These are phyloP conservation scores for Porpolomopsis calyptriformis DNA, from an alignment of 768 basidiomycete genomes.

Conservation along the genomic window DNA sequence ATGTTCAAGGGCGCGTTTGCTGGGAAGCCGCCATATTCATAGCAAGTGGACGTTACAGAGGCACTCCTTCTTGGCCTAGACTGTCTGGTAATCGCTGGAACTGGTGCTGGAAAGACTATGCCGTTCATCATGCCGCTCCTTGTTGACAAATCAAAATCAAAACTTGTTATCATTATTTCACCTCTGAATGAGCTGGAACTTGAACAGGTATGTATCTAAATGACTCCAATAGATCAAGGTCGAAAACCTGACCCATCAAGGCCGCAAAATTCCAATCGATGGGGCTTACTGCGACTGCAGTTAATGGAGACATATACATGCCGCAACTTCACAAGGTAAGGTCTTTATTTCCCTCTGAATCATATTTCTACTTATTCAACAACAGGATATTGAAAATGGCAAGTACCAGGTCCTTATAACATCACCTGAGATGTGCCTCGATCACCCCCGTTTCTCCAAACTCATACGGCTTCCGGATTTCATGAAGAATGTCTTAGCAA, in stretches of 20 bases:
- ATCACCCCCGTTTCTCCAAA: conserved; percentile 20
- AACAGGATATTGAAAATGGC: conserved; percentile 17
- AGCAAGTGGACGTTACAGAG: conserved; percentile 32
- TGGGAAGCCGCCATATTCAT: conserved; percentile 18
- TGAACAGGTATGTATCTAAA: conserved; percentile 21
- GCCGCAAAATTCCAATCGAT: conserved; percentile 7
- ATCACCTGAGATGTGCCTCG: conserved; percentile 31
- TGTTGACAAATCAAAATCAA: conserved; percentile 6
- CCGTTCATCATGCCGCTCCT: conserved; percentile 26
- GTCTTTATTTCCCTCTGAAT: background rate
- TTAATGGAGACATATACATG: conserved; percentile 20
- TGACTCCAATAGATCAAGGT: background rate
- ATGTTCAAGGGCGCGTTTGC: conserved; percentile 9
- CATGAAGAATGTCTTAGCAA: conserved; percentile 17
- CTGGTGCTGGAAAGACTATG: conserved; percentile 29
- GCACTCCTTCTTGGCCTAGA: conserved; percentile 25
- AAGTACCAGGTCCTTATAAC: conserved; percentile 22
- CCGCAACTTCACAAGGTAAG: conserved; percentile 19
- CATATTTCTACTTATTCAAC: background rate
- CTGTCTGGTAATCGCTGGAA: conserved; percentile 24
- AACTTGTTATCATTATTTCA: conserved; percentile 23
- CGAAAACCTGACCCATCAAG: conserved; percentile 9
- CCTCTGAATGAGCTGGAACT: conserved; percentile 27
- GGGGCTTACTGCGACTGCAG: conserved; percentile 14
- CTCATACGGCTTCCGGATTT: conserved; percentile 14